Percentiles rank a stretch among this genome's conserved stretches.
These are phyloP conservation scores for Globisporangium camurandrum DNA, from an alignment of 352 stramenopile genomes.

Conservation along the genomic window DNA sequence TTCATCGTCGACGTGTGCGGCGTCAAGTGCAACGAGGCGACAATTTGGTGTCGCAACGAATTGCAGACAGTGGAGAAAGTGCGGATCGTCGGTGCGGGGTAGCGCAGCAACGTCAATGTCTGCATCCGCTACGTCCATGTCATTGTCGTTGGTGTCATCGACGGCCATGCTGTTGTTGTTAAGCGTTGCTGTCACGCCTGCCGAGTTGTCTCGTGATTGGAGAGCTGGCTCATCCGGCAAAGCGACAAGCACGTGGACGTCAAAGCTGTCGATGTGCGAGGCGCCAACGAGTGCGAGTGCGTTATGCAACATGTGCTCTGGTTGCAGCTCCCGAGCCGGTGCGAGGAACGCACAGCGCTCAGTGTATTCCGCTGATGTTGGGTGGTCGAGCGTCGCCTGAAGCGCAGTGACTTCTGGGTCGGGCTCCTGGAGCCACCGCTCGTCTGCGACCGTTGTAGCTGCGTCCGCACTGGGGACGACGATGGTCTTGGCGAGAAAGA, in stretches of 20 bases:
- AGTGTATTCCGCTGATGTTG: neutral
- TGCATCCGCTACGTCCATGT: neutral
- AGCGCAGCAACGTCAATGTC: neutral
- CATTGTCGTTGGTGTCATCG: neutral
- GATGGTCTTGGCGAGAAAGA: conserved; percentile 7
- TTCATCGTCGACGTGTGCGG: too few species aligned
- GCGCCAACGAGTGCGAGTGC: neutral
- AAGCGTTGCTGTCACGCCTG: neutral
- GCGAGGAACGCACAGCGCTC: neutral
- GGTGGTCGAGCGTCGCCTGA: neutral
- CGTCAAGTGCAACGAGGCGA: too few species aligned
- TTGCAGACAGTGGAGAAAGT: neutral
- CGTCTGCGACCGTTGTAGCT: too few species aligned
- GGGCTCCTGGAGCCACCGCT: conserved; percentile 1
- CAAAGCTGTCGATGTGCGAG: neutral
- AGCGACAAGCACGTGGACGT: conserved; percentile 1
- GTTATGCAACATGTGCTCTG: neutral
- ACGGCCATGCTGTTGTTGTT: neutral
- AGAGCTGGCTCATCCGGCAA: neutral
- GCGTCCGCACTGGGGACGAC: too few species aligned
- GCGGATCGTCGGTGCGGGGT: conserved; percentile 1
- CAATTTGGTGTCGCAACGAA: too few species aligned
- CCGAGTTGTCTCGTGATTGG: neutral
- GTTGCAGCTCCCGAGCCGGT: neutral
- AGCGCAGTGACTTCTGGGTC: conserved; percentile 1